Base-by-base conservation (phyloP, 108 stramenopile genomes). In the Hondaea fermentalgiana region DNA sequence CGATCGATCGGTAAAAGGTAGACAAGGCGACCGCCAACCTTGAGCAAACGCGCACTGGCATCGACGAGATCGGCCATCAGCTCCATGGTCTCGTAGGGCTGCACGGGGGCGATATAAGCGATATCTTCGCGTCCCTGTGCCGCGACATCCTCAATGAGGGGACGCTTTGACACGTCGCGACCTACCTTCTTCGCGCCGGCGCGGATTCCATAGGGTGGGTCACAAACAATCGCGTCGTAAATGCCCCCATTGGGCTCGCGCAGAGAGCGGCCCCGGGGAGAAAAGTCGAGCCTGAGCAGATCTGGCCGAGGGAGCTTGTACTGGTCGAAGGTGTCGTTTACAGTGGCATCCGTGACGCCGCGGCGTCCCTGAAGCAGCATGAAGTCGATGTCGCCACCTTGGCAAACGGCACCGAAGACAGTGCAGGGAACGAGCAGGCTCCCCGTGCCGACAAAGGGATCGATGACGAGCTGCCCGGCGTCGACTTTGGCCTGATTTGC, bases 391-490 rank as follows among this genome's bases (percentile, higher is more conserved):
- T 99, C 99, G 42, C 96, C 95, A 5, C 99, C 99, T 29, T 97
- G 89, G 71, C 95, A 94, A 87, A 95, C 92, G 4, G 94, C 96
- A n/a, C 99, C 98, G 5, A 96, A 91, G 53, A 97, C 87, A 44
- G 96, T 95, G 87, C 96, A 96, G 14, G 97, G 93, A 28, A 99
- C 90, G 28, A 98, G 87, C 28, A 99, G 97, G 23, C 96, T 96
- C 3, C 98, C 99, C 28, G 99, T 99, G 44, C 99, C 99, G 5
- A 98, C 97, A 92, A 98, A 99, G 23, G 98, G 98, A 91, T 99
- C 99, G 87, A 96, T 94, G 6, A 94, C 95, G 29, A 97, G 90
- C 4, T 92, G 91, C 23, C 91, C 93, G 88, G 59, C 60, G 25
- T 5, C 88, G 17, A 72, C 89, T 29, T 90, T 88, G 17, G 93